These are phyloP conservation scores for Penicillium occitanis DNA, from an alignment of 2,329 filamentous ascomycete species.

Conservation along the genomic window DNA sequence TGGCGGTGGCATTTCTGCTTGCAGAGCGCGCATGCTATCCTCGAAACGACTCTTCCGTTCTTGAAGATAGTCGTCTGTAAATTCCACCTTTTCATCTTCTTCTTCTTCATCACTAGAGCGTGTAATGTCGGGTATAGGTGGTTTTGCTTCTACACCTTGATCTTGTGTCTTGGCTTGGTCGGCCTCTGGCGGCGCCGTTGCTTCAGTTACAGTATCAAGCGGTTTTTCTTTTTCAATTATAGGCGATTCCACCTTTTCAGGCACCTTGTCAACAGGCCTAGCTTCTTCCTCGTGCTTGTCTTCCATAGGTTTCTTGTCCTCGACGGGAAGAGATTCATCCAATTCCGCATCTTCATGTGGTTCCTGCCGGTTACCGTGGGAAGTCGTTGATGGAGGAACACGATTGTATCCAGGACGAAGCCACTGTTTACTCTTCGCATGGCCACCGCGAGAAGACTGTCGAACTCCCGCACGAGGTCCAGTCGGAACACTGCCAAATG, in stretches of 20 bases:
- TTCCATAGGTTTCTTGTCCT: conserved; percentile 1
- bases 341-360: conserved; percentile 32
- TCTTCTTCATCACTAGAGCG: conserved; percentile 47
- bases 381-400: conserved; percentile 26
- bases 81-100: conserved; percentile 48
- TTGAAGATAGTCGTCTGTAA: conserved; percentile 50
- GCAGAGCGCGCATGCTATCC: conserved; percentile 45
- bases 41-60: conserved; percentile 47
- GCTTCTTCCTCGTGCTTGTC: not conserved
- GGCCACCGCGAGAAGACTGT: conserved; percentile 32
- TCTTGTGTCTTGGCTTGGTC: conserved; percentile 23
- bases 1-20: conserved; percentile 44
- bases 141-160: not conserved
- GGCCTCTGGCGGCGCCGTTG: conserved; percentile 20
- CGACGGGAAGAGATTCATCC: not conserved
- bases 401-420: conserved; percentile 38
- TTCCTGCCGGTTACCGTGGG: conserved; percentile 32
- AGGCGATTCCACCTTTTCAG: conserved; percentile 1
- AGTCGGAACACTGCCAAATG: conserved; percentile 40
- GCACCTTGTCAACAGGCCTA: not conserved
- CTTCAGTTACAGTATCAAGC: not conserved
- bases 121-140: conserved; percentile 33
- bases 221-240: conserved; percentile 1
- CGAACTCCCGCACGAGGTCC: conserved; percentile 44
- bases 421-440: conserved; percentile 43